Percentiles rank a stretch among this genome's conserved stretches.
phyloP scores from a whole-genome alignment of 805 yeast species.

The Candida verbasci region DNA sequence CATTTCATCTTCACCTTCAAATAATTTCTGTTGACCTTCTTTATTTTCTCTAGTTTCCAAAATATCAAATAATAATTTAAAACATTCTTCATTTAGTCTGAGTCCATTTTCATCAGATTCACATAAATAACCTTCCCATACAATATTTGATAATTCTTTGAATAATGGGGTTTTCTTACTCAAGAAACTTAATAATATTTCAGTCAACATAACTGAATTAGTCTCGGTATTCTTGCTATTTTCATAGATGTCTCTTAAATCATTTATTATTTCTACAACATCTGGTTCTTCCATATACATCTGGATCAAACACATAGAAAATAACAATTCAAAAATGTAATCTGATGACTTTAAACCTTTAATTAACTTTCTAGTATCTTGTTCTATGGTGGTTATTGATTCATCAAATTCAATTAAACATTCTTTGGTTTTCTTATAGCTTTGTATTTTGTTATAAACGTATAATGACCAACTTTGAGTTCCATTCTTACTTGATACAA shows the following conservation, averaged over 20 bases:
- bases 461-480: constrained; percentile 58
- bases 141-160: constrained; percentile 32
- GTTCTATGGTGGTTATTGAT: constrained; percentile 45
- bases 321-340: constrained; percentile 67
- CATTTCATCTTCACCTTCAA: constrained; percentile 51
- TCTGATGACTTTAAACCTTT: constrained; percentile 27
- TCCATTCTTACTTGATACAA: constrained; percentile 40
- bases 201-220: constrained; percentile 33
- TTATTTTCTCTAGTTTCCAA: constrained; percentile 64
- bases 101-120: constrained; percentile 20
- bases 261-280: constrained; percentile 69
- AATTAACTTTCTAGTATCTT: constrained; percentile 47
- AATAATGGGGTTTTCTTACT: constrained; percentile 33
- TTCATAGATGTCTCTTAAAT: constrained; percentile 59
- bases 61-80: constrained; percentile 32
- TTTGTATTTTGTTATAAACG: constrained; percentile 37
- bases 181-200: constrained; percentile 42
- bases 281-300: constrained; percentile 75
- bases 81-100: constrained; percentile 27
- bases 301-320: constrained; percentile 74
- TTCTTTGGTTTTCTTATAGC: constrained; percentile 19
- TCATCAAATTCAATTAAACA: constrained; percentile 50
- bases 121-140: constrained; percentile 41
- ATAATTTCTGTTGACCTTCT: constrained; percentile 73
- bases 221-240: constrained; percentile 25